A percentile compares a stretch with the other conserved stretches of the same genome.
phyloP scores from a whole-genome alignment of 805 yeast species.

The Zygosaccharomyces bailii region DNA sequence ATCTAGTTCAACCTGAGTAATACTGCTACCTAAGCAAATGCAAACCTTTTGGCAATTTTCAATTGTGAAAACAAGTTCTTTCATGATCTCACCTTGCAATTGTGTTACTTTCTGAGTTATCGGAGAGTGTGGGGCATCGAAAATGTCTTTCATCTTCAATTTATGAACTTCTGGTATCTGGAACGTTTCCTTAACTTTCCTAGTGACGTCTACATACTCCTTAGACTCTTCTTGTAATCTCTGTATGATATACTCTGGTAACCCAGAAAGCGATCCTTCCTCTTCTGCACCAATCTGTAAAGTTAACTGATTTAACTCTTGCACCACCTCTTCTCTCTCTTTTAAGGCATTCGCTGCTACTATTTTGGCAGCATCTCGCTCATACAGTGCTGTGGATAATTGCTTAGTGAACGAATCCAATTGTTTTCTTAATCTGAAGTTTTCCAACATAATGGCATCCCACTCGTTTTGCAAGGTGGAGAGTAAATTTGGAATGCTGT shows the following conservation, averaged over 20 bases:
- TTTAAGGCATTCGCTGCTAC: constrained; percentile 74
- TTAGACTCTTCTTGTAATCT: constrained; percentile 8
- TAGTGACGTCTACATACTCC: constrained; percentile 10
- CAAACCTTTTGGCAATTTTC: background rate
- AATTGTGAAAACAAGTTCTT: constrained; percentile 6
- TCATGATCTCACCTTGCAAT: background rate
- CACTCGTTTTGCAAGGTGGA: constrained; percentile 81
- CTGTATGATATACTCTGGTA: constrained; percentile 5
- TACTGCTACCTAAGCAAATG: background rate
- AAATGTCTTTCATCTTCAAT: constrained; percentile 5
- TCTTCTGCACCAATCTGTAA: constrained; percentile 37
- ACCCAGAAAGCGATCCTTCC: constrained; percentile 1
- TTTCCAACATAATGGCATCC: constrained; percentile 82
- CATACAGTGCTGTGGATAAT: constrained; percentile 71
- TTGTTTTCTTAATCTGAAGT: constrained; percentile 71
- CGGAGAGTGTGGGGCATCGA: constrained; percentile 6
- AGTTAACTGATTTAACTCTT: constrained; percentile 58
- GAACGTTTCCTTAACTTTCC: constrained; percentile 5
- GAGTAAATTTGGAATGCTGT: constrained; percentile 66
- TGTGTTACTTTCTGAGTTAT: constrained; percentile 1
- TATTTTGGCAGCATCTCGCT: constrained; percentile 85
- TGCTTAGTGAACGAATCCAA: constrained; percentile 64
- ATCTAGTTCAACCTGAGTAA: constrained; percentile 1
- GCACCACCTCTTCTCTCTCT: constrained; percentile 71
- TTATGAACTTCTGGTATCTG: background rate